These are phyloP conservation scores for Marasmius sp. DNA, from an alignment of 1,284 basidiomycete species.

Conservation along the genomic window DNA sequence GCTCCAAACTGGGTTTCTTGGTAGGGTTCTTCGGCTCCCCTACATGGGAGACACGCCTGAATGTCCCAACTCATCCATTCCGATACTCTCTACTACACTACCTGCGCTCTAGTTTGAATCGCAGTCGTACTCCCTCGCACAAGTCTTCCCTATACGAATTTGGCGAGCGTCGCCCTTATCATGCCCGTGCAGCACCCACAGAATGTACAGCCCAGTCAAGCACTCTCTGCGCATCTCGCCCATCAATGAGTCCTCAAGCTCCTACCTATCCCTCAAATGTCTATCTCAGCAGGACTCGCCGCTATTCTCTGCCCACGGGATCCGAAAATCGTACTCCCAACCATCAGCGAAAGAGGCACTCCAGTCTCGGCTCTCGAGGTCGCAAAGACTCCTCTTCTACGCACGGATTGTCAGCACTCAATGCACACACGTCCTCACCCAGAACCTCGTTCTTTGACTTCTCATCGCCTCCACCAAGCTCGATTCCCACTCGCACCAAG, in stretches of 20 bases:
- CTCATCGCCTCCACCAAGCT: background rate
- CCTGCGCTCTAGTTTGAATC: slow-evolving; percentile 2
- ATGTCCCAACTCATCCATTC: slow-evolving; percentile 13
- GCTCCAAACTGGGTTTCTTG: slow-evolving; percentile 30
- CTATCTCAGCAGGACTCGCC: slow-evolving; percentile 18
- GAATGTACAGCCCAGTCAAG: slow-evolving; percentile 15
- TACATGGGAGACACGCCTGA: slow-evolving; percentile 38
- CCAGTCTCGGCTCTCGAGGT: slow-evolving; percentile 23
- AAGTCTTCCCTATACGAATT: slow-evolving; percentile 12
- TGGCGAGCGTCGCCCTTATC: slow-evolving; percentile 5
- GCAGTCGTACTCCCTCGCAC: background rate
- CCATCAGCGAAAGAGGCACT: slow-evolving; percentile 20
- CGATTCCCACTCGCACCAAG: background rate
- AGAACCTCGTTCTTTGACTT: slow-evolving; percentile 9
- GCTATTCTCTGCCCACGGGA: slow-evolving; percentile 30
- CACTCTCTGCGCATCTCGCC: slow-evolving; percentile 6
- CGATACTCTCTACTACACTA: slow-evolving; percentile 1
- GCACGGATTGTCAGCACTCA: slow-evolving; percentile 18
- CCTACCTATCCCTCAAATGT: slow-evolving; percentile 9
- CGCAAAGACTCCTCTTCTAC: slow-evolving; percentile 19
- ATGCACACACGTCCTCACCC: slow-evolving; percentile 9
- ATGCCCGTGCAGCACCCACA: background rate
- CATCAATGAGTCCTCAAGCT: background rate
- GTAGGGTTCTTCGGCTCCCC: slow-evolving; percentile 49
- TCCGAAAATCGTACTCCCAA: slow-evolving; percentile 6